Conservation (phyloP, 306 rosid genomes). For the Macrotyloma uniflorum region DNA sequence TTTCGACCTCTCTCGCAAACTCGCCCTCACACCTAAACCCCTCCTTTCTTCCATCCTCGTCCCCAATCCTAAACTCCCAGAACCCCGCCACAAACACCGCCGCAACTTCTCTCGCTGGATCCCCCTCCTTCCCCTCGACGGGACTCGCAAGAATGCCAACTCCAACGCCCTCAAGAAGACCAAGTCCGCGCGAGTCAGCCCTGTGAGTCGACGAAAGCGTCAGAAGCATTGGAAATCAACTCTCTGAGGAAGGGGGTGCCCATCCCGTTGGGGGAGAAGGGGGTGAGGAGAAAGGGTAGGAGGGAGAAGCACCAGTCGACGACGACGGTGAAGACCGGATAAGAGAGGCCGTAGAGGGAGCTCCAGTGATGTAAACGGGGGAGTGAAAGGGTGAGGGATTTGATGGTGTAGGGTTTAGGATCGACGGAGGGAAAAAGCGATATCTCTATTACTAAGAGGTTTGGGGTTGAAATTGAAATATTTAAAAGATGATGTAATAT, state of each 20-base stretch:
- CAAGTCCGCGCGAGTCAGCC: constrained; percentile 90
- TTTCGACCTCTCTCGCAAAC: constrained; percentile 81
- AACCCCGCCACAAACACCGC: constrained; percentile 45
- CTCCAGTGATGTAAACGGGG: no score
- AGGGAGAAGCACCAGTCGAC: constrained; percentile 91
- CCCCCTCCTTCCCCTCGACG: constrained; percentile 6
- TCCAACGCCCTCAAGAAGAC: constrained; percentile 55
- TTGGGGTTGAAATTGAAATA: no score
- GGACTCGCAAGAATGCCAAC: not conserved
- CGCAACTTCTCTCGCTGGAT: constrained; percentile 69
- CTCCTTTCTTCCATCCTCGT: constrained; percentile 1
- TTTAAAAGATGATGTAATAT: no score
- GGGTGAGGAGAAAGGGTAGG: constrained; percentile 72
- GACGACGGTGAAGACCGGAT: constrained; percentile 85
- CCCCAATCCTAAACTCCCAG: constrained; percentile 32
- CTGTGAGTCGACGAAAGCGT: constrained; percentile 88
- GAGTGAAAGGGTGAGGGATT: no score
- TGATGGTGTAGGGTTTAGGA: no score
- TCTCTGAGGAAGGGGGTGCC: constrained; percentile 95
- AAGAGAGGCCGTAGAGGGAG: constrained; percentile 83
- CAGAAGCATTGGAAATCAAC: constrained; percentile 97
- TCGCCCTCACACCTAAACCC: constrained; percentile 51
- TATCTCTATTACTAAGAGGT: no score
- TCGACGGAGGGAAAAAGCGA: no score
- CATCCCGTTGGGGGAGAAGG: constrained; percentile 76